A percentile compares a stretch with the other conserved stretches of the same genome.
These are phyloP conservation scores for Xanthoparmelia taractica DNA, from an alignment of 495 filamentous ascomycete species.

Conservation along the genomic window DNA sequence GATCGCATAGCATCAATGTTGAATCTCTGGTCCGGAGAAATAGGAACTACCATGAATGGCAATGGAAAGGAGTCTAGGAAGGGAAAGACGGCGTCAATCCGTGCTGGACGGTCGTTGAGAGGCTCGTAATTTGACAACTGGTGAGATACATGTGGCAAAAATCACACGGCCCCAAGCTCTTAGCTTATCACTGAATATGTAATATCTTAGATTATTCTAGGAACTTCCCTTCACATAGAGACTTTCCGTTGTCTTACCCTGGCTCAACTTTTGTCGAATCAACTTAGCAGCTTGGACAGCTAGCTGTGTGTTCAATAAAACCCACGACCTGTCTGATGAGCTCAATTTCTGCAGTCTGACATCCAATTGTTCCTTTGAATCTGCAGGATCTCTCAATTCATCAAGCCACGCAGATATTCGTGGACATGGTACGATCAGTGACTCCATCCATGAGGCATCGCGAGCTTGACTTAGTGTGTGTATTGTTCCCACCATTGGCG, in stretches of 20 bases:
- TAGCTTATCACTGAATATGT: too few relatives aligned
- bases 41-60: constrained; percentile 6
- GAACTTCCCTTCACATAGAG: neutral
- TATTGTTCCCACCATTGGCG: constrained; percentile 18
- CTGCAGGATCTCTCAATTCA: constrained; percentile 3
- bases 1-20: too few relatives aligned
- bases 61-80: constrained; percentile 20
- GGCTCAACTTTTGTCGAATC: constrained; percentile 2
- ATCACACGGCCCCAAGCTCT: too few relatives aligned
- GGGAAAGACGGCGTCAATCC: constrained; percentile 18
- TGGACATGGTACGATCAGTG: constrained; percentile 15
- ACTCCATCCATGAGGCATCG: constrained; percentile 19
- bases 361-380: neutral
- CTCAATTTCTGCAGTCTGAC: neutral
- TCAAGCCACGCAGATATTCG: constrained; percentile 13
- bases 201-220: neutral
- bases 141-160: neutral
- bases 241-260: neutral
- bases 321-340: constrained; percentile 15
- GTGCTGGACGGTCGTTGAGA: constrained; percentile 11
- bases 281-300: constrained; percentile 11
- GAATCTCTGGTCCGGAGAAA: too few relatives aligned
- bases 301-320: constrained; percentile 13
- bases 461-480: constrained; percentile 16
- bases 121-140: constrained; percentile 11